Evolutionary conservation across 1,284 basidiomycete species (phyloP).

Genomic region (Pseudozyma flocculosa): DNA sequence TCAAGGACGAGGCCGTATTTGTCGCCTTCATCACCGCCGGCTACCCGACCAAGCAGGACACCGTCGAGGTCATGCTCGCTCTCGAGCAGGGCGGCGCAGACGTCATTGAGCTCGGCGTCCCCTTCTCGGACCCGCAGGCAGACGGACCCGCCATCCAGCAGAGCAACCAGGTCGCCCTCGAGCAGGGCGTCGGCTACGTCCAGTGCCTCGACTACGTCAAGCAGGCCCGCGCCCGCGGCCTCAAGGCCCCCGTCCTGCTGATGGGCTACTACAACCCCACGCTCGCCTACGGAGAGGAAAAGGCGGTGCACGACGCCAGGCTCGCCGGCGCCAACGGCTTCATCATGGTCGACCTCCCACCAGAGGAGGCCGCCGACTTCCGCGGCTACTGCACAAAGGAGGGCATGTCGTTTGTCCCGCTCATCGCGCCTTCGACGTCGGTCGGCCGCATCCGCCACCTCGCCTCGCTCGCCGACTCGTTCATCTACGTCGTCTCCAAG

Average conservation of each 20-base stretch:
- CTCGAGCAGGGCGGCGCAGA: constrained; percentile 92
- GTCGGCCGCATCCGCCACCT: constrained; percentile 85
- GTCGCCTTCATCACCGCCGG: constrained; percentile 56
- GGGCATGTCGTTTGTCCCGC: constrained; percentile 91
- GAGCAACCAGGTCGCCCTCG: constrained; percentile 65
- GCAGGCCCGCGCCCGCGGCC: constrained; percentile 76
- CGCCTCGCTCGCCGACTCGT: constrained; percentile 87
- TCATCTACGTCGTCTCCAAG: constrained; percentile 84
- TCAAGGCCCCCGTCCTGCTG: constrained; percentile 81
- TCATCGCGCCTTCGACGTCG: constrained; percentile 92
- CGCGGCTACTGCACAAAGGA: constrained; percentile 77
- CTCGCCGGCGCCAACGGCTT: constrained; percentile 94
- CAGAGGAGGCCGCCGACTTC: constrained; percentile 91
- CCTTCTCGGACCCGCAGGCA: constrained; percentile 91
- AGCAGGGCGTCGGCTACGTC: constrained; percentile 49
- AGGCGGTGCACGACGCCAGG: constrained; percentile 81
- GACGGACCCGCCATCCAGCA: constrained; percentile 86
- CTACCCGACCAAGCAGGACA: constrained; percentile 62
- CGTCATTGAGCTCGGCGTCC: constrained; percentile 92
- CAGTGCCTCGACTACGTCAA: constrained; percentile 68
- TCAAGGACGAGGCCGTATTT: constrained; percentile 54
- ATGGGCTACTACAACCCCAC: constrained; percentile 82
- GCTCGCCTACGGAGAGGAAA: constrained; percentile 90
- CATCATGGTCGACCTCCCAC: constrained; percentile 95
- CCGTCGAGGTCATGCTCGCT: constrained; percentile 82